Evolutionary conservation across 768 basidiomycete species (phyloP).

Genomic region (Bullera alba): DNA sequence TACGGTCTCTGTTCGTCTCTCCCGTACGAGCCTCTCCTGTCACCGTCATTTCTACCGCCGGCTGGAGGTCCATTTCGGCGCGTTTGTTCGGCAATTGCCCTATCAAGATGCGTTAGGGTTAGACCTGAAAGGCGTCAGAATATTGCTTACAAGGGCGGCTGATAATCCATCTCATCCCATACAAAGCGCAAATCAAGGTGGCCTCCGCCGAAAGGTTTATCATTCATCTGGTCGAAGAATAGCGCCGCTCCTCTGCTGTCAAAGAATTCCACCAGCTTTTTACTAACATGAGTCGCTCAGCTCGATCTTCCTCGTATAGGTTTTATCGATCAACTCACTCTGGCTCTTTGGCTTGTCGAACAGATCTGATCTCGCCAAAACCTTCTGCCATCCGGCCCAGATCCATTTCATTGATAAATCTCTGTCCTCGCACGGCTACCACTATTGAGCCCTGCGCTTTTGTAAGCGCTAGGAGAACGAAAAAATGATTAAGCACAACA

Average conservation of each 20-base stretch:
- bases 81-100: neutral
- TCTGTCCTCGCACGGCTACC: constrained; percentile 65
- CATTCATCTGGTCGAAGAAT: constrained; percentile 70
- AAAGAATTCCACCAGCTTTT: constrained; percentile 87
- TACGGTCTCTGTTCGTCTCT: neutral
- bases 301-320: constrained; percentile 26
- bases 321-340: constrained; percentile 54
- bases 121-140: neutral
- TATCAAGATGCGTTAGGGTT: neutral
- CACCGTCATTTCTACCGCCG: neutral
- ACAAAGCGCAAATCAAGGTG: constrained; percentile 79
- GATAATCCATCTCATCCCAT: constrained; percentile 64
- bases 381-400: constrained; percentile 77
- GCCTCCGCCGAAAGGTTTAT: constrained; percentile 73
- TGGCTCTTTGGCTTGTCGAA: constrained; percentile 50
- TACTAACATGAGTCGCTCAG: constrained; percentile 53
- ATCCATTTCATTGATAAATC: constrained; percentile 69
- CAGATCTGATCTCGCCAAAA: constrained; percentile 81
- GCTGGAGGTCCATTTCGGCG: neutral
- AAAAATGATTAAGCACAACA: constrained; percentile 17
- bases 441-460: constrained; percentile 66
- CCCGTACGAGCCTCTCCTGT: neutral
- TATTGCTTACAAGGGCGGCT: neutral
- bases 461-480: neutral
- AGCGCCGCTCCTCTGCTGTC: constrained; percentile 71